Percentiles rank a stretch among this genome's conserved stretches.
Conservation (phyloP, 805 yeast species). For the Candida vartiovaarae region DNA sequence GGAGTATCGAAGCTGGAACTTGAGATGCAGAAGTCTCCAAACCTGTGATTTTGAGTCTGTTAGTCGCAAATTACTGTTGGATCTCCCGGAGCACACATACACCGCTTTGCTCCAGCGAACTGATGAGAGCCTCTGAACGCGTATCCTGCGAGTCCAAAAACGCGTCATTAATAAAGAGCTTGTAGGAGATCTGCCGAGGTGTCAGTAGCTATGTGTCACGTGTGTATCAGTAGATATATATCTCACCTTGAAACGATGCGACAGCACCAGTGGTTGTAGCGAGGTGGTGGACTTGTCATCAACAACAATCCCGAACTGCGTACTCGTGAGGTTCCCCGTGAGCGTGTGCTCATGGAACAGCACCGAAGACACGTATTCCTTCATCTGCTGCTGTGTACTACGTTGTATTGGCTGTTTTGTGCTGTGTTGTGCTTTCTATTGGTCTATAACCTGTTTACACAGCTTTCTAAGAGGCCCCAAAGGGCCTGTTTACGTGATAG, state of each 20-base stretch:
- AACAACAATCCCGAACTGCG: slow-evolving; percentile 4
- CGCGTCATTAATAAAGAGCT: slow-evolving; percentile 8
- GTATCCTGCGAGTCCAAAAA: slow-evolving; percentile 8
- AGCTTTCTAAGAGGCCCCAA: too few species aligned
- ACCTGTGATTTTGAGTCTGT: not conserved
- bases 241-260: slow-evolving; percentile 7
- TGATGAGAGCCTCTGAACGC: slow-evolving; percentile 5
- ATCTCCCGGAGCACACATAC: not conserved
- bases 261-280: slow-evolving; percentile 3
- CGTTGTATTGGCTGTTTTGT: too few species aligned
- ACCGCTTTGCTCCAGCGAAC: slow-evolving; percentile 1
- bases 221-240: not conserved
- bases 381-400: not conserved
- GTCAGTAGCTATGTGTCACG: not conserved
- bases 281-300: slow-evolving; percentile 1
- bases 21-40: slow-evolving; percentile 4
- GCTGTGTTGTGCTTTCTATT: too few species aligned
- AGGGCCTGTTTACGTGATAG: too few species aligned
- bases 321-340: slow-evolving; percentile 2
- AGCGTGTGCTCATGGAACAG: not conserved
- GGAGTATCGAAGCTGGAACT: slow-evolving; percentile 6
- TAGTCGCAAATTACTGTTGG: too few species aligned
- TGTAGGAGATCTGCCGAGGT: slow-evolving; percentile 6
- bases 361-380: not conserved
- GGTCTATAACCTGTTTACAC: too few species aligned